Conservation (phyloP, 192 early-diverging fungal species). For the Entophlyctis luteolus region DNA sequence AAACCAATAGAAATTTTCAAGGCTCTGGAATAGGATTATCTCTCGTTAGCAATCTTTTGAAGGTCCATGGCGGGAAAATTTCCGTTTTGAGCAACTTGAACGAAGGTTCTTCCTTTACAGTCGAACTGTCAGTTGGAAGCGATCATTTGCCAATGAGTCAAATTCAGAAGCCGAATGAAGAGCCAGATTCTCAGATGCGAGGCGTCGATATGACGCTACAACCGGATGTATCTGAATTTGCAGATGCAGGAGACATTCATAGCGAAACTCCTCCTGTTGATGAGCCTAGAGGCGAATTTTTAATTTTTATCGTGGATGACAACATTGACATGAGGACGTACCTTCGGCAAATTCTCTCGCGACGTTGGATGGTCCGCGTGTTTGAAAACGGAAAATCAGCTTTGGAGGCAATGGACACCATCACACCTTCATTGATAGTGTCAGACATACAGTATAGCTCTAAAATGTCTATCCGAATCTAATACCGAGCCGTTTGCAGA, state of each 20-base stretch:
- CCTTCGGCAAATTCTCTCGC: not conserved
- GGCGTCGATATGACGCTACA: too few species aligned
- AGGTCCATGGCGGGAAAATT: conserved; percentile 50
- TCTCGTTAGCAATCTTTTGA: conserved; percentile 52
- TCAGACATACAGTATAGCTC: conserved; percentile 10
- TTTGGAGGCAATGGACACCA: not conserved
- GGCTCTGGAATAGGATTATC: conserved; percentile 61
- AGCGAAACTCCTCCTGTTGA: too few species aligned
- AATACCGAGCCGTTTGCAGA: conserved; percentile 14
- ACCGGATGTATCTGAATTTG: too few species aligned
- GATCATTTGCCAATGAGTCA: conserved; percentile 41
- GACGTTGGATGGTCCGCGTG: not conserved
- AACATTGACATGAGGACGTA: conserved; percentile 45
- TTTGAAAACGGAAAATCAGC: conserved; percentile 14
- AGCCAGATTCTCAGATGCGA: conserved; percentile 18
- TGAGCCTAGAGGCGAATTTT: not conserved
- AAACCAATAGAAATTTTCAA: conserved; percentile 50
- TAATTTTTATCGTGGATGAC: conserved; percentile 45
- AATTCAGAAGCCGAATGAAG: conserved; percentile 29
- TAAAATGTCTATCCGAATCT: not conserved
- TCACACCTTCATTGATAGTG: not conserved
- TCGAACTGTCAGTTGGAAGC: conserved; percentile 49
- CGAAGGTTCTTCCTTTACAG: conserved; percentile 45
- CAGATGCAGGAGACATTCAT: too few species aligned
- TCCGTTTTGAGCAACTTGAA: conserved; percentile 37